These are phyloP conservation scores for Onygena corvina DNA, from an alignment of 2,329 filamentous ascomycete species.

Conservation along the genomic window DNA sequence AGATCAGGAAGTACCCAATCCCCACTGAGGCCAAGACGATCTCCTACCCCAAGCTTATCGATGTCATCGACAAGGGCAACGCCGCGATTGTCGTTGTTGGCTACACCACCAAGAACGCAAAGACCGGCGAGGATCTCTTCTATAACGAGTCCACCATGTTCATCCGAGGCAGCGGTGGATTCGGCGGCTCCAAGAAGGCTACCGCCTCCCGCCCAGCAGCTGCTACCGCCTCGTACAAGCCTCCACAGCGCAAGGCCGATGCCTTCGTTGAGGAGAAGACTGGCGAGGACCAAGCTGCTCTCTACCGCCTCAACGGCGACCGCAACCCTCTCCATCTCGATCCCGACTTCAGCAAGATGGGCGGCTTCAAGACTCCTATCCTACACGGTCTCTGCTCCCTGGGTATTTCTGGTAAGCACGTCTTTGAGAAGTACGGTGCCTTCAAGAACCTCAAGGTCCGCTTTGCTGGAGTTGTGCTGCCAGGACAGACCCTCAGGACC, in stretches of 20 bases:
- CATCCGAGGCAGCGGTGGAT: constrained; percentile 80
- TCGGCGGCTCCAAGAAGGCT: constrained; percentile 66
- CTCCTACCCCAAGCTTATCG: constrained; percentile 68
- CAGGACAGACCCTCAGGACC: constrained; percentile 78
- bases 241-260: constrained; percentile 66
- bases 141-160: constrained; percentile 96
- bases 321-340: constrained; percentile 96
- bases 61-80: constrained; percentile 91
- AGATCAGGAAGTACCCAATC: constrained; percentile 82
- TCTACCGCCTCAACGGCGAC: constrained; percentile 90
- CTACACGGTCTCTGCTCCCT: constrained; percentile 95
- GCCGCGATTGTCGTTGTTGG: constrained; percentile 73
- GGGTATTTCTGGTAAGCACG: constrained; percentile 79
- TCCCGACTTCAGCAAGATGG: constrained; percentile 83
- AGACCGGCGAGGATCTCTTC: constrained; percentile 79
- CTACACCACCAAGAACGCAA: constrained; percentile 70
- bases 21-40: constrained; percentile 69
- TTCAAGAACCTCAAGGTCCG: constrained; percentile 89
- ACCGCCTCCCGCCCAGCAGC: constrained; percentile 60
- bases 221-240: constrained; percentile 64
- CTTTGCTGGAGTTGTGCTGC: constrained; percentile 74
- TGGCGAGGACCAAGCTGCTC: constrained; percentile 75
- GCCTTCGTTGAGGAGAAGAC: constrained; percentile 75
- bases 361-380: constrained; percentile 88
- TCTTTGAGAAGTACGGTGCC: constrained; percentile 68